A percentile compares a stretch with the other conserved stretches of the same genome.
These are phyloP conservation scores for Trichoderma reesei DNA, from an alignment of 495 filamentous ascomycete species.

Conservation along the genomic window DNA sequence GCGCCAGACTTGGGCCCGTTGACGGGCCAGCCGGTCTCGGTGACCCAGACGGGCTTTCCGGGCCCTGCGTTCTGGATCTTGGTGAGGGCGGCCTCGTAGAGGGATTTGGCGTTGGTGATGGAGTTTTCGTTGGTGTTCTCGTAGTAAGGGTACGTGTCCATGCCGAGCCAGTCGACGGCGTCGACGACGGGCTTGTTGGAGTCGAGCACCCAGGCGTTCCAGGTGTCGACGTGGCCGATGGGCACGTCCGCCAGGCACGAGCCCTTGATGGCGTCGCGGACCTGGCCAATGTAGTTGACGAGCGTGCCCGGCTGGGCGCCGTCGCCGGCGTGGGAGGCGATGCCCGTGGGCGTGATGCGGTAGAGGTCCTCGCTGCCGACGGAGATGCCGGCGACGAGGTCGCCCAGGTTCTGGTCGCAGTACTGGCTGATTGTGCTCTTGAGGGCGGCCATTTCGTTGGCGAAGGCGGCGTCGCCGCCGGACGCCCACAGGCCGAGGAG, in stretches of 20 bases:
- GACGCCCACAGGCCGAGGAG: constrained; percentile 75
- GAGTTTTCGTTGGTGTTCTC: constrained; percentile 58
- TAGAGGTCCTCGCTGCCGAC: constrained; percentile 89
- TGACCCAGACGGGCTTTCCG: constrained; percentile 74
- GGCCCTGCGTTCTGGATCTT: constrained; percentile 47
- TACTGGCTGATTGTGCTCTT: constrained; percentile 52
- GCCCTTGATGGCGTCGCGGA: constrained; percentile 46
- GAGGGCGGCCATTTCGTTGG: constrained; percentile 61
- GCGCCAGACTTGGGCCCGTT: constrained; percentile 49
- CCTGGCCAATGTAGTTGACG: constrained; percentile 55
- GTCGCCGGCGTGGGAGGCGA: constrained; percentile 29
- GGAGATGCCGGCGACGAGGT: constrained; percentile 71
- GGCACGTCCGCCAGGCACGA: constrained; percentile 45
- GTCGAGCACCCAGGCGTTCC: constrained; percentile 73
- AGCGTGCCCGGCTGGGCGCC: constrained; percentile 50
- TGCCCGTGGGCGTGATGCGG: constrained; percentile 54
- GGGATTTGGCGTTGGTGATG: constrained; percentile 47
- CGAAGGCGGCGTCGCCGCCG: constrained; percentile 49
- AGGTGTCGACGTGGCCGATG: constrained; percentile 87
- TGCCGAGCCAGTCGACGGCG: constrained; percentile 65
- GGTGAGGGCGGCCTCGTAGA: constrained; percentile 54
- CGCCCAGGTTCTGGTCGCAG: constrained; percentile 44
- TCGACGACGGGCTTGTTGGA: constrained; percentile 61
- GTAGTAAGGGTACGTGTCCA: constrained; percentile 70
- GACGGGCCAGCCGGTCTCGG: constrained; percentile 83